phyloP scores from a whole-genome alignment of 805 yeast species.

The Suhomyces sp. region DNA sequence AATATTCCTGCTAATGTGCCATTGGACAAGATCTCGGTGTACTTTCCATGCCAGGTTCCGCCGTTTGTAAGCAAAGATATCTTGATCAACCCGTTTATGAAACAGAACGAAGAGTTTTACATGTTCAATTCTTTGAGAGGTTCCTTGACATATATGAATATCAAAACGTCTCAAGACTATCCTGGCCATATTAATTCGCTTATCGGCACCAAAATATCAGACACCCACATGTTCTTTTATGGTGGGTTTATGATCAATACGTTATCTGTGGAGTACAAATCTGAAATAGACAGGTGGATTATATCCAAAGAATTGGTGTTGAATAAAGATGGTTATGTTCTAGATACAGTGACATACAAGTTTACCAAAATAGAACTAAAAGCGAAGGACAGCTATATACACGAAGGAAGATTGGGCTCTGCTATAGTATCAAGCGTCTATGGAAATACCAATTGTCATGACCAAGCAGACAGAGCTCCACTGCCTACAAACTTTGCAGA shows the following conservation, averaged over 20 bases:
- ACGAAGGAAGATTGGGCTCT: conserved; percentile 32
- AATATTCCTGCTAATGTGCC: conserved; percentile 34
- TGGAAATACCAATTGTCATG: conserved; percentile 7
- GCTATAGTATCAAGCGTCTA: conserved; percentile 26
- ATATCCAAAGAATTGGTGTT: conserved; percentile 43
- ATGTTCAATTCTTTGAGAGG: conserved; percentile 31
- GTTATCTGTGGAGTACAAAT: conserved; percentile 20
- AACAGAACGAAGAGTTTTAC: conserved; percentile 32
- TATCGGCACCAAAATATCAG: conserved; percentile 47
- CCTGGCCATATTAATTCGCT: conserved; percentile 56
- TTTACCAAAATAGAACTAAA: conserved; percentile 44
- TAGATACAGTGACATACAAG: conserved; percentile 48
- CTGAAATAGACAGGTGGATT: conserved; percentile 31
- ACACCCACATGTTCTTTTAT: conserved; percentile 56
- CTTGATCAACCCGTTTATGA: conserved; percentile 40
- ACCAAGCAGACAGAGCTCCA: conserved; percentile 12
- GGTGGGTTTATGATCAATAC: conserved; percentile 60
- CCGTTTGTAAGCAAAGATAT: conserved; percentile 36
- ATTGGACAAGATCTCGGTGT: conserved; percentile 30
- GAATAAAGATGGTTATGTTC: conserved; percentile 55
- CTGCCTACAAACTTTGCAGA: conserved; percentile 20
- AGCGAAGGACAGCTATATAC: conserved; percentile 11
- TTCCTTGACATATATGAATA: conserved; percentile 27
- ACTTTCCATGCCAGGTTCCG: conserved; percentile 37
- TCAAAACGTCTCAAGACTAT: conserved; percentile 30